Percentiles rank a stretch among this genome's conserved stretches.
These are phyloP conservation scores for Neurospora sp. DNA, from an alignment of 495 filamentous ascomycete species.

Conservation along the genomic window DNA sequence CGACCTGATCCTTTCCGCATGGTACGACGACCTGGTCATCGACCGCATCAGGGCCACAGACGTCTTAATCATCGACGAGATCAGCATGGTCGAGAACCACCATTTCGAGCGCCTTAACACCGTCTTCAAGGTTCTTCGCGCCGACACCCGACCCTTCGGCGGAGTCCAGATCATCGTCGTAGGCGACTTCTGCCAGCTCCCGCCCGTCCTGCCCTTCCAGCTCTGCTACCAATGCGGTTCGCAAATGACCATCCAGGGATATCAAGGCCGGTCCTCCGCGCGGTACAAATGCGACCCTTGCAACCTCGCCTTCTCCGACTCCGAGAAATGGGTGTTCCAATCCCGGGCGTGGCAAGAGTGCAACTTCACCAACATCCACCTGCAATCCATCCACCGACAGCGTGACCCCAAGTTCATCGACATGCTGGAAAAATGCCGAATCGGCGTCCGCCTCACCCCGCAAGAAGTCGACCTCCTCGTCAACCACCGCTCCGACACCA, in stretches of 20 bases:
- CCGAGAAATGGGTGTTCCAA: conserved; percentile 18
- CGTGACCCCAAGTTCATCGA: conserved; percentile 37
- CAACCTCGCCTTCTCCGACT: too few relatives aligned
- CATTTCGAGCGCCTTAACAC: conserved; percentile 44
- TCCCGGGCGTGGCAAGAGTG: conserved; percentile 27
- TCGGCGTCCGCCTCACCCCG: too few relatives aligned
- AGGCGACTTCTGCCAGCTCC: conserved; percentile 93
- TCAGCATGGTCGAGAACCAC: conserved; percentile 44
- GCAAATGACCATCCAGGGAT: too few relatives aligned
- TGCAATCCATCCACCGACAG: conserved; percentile 45
- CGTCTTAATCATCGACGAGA: conserved; percentile 37
- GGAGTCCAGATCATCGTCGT: conserved; percentile 90
- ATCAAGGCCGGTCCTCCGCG: too few relatives aligned
- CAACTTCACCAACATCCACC: conserved; percentile 28
- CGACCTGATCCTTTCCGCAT: too few relatives aligned
- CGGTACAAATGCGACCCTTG: too few relatives aligned
- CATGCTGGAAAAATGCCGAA: conserved; percentile 38
- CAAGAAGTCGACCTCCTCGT: too few relatives aligned
- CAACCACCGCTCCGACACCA: too few relatives aligned
- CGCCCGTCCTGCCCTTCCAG: conserved; percentile 76
- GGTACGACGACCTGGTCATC: too few relatives aligned
- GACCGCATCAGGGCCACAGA: conserved; percentile 13
- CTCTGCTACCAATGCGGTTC: conserved; percentile 44
- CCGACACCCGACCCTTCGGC: conserved; percentile 46
- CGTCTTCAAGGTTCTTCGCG: too few relatives aligned